Evolutionary conservation across 805 yeast species (phyloP), one percentile per base, ranked within the genome.

Genomic region (Pichia kluyveri): DNA sequence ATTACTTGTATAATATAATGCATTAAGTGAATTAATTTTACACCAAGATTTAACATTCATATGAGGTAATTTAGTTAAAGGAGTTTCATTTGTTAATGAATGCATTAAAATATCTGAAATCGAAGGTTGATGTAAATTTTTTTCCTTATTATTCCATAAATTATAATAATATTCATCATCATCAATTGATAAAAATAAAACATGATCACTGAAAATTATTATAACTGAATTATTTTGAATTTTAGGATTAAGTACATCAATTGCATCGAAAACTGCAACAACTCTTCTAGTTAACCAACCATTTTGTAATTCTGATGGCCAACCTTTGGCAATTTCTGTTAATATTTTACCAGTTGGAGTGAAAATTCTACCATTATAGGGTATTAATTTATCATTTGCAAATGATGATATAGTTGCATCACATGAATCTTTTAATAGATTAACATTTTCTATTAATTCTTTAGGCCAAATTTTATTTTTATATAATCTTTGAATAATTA

Each of bases 341-440:
- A 91, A 67, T 4, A 91, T 73, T 61, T 88, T 89, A 0, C 97
- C 97, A 0, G 96, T 82, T 2, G 96, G 96, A 0, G 96, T 90
- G 61, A 89, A 86, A 0, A 88, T 80, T 53, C 96, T 68, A 46
- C 80, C 71, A 51, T 74, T 76, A 52, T 76, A 80, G 9, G 79
- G 76, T 44, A 66, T 67, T 46, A 71, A 54, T 38, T 71, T 69
- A 44, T 72, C 77, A 26, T 70, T 75, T 1, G 91, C 96, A 68
- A 89, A 90, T 0, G 96, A 84, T 56, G 86, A 86, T 23, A 89
- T 83, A 0, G 89, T 82, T 30, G 76, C 77, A 3, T 77, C 62
- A 3, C 86, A 76, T 2, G 80, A 74, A 6, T 71, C 56, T 57
- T 77, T 79, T 55, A 73, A 75, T 43, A 65, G 64, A 1, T 67